Percentiles rank a stretch among this genome's conserved stretches.
phyloP scores from a whole-genome alignment of 257 asterid species.

The Mitragyna speciosa region DNA sequence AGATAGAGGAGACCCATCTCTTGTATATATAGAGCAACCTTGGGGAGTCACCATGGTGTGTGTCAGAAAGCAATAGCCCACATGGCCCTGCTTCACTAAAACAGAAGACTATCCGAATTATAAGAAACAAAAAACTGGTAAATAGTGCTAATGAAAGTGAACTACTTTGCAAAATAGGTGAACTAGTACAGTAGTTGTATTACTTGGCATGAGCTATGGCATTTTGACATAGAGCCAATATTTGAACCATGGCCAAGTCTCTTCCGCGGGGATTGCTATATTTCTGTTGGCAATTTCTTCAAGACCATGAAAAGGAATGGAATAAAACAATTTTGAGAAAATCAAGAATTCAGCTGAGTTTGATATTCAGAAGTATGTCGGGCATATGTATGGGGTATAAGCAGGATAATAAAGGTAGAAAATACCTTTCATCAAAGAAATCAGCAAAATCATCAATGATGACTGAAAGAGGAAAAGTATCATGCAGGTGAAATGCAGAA shows the following conservation, averaged over 20 bases:
- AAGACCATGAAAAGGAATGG: conserved; percentile 12
- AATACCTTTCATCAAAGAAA: conserved; percentile 68
- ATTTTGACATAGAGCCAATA: conserved; percentile 64
- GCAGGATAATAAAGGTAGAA: not conserved
- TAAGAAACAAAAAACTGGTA: not conserved
- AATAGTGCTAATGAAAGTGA: not conserved
- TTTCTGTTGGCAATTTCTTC: conserved; percentile 69
- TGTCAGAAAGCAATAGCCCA: conserved; percentile 68
- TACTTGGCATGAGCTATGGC: conserved; percentile 74
- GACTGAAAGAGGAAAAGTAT: conserved; percentile 52
- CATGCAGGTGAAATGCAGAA: conserved; percentile 85
- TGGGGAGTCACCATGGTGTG: conserved; percentile 74
- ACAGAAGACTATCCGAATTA: conserved; percentile 6
- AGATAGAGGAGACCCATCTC: conserved; percentile 86
- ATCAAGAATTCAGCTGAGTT: not conserved
- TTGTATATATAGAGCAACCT: conserved; percentile 77
- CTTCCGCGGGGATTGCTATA: conserved; percentile 73
- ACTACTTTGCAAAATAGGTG: not conserved
- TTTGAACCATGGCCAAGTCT: conserved; percentile 84
- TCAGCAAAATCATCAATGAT: conserved; percentile 79
- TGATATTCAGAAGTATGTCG: not conserved
- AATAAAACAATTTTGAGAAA: not conserved
- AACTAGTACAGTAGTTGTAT: conserved; percentile 15
- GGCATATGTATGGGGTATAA: not conserved
- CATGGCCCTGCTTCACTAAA: conserved; percentile 54